Evolutionary conservation across 2,329 filamentous ascomycete genomes (phyloP), one percentile per base, ranked within the genome.

Genomic region (Hypocreales sp.): DNA sequence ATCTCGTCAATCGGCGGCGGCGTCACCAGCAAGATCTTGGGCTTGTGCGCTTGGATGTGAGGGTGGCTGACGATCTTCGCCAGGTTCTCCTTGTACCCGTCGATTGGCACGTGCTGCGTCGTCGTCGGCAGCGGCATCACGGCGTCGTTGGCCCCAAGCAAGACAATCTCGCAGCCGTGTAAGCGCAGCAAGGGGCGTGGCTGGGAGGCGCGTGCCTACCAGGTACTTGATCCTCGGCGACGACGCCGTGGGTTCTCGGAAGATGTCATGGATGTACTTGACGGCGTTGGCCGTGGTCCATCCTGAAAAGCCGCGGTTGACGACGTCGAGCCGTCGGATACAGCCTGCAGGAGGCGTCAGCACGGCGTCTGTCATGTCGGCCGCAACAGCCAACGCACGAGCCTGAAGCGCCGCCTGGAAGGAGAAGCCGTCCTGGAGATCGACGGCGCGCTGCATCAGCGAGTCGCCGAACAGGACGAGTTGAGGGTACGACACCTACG

Each of bases 71-170:
- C 56, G 39, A 95, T 82, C 15, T 58, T 60, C 36, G 51, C 61
- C 25, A 93, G 54, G 44, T 93, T 92, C 30, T 65, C 53, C 46
- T 69, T 72, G 58, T 83, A 95, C 33, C 72, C 55, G 1, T 75
- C 64, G n/a, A 93, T 51, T 1, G 81, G 70, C 7, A 95, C 68
- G 48, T 87, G 73, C 51, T 95, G 90, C 8, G 61, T 59, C 27
- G 70, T 72, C 4, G 61, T 60, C 5, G 65, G 60, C 20, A 67
- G 56, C 4, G 72, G 66, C 4, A 92, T 50, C 29, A 74, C 74
- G 4, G 87, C 77, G 51, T 95, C 90, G 47, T 98, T 95, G 40
- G 90, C 82, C 12, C 90, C 90, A 33, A 94, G 74, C 38, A 92
- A 76, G 32, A 93, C 55, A 21, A 79, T 60, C 79, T 84, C 13